Base-by-base conservation (phyloP, 2,329 filamentous ascomycete genomes). In the Nemania sp. region DNA sequence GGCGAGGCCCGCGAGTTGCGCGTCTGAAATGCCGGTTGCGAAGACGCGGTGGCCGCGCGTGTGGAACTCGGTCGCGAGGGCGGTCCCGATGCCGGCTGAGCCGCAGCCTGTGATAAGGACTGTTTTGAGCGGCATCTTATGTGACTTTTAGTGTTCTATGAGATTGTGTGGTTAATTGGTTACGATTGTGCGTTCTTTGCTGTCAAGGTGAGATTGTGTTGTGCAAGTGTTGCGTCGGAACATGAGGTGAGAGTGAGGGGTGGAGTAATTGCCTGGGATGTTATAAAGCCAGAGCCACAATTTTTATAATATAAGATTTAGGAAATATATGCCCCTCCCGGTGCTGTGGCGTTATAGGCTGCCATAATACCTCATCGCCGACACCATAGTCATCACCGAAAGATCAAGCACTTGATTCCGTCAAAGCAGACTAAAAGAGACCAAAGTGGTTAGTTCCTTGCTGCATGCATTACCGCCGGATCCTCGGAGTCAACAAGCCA, bases 71-170 rank as follows among this genome's bases (percentile, higher is more conserved):
- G 41, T 72, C 18, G 74, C 73, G 35, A 77, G 69, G 8, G 75
- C 73, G 13, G 71, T 57, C 41, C 75, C 75, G 62, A 77, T 77
- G 60, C 74, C 75, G 26, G 60, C 52, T 1, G 70, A 67, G 2
- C 74, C 73, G 63, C 75, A 77, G 60, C 75, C 75, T 24, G 74
- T 77, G 49, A 77, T 75, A 7, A 77, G 68, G 49, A 77, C 60
- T n/a, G 73, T 73, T 65, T 75, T 77, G 11, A 38, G 68, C 10
- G 71, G 24, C 73, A 76, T 75, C 54, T 66, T 38, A 56, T 32
- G 3, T 13, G 35, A 3, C 35, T 41, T 41, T 6, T 13, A 13
- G 15, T 13, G 7, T 41, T 15, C 15, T 10, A 15, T 41, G 35
- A 41, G 35, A 41, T 41, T 41, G 6, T 41, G 35, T 41, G 15